phyloP scores from a whole-genome alignment of 2,329 filamentous ascomycete species.

The Teratosphaeria destructans region DNA sequence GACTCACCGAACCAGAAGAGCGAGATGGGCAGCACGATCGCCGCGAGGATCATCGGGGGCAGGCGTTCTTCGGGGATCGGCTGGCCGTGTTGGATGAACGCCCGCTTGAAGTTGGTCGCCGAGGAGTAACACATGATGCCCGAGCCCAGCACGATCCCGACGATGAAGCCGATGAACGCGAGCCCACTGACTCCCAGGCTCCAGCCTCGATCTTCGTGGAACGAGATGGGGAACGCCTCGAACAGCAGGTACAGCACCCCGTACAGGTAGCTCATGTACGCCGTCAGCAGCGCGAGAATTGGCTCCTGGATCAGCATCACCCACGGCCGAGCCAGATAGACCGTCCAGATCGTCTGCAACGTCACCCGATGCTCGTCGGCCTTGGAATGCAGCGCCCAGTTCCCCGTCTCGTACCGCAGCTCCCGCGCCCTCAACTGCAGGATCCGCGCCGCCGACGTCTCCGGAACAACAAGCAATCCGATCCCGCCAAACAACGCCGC shows the following conservation, averaged over 20 bases:
- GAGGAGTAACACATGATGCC: slow-evolving; percentile 13
- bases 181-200: slow-evolving; percentile 16
- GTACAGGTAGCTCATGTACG: slow-evolving; percentile 22
- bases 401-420: slow-evolving; percentile 39
- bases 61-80: slow-evolving; percentile 34
- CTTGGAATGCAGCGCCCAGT: slow-evolving; percentile 37
- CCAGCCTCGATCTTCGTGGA: slow-evolving; percentile 17
- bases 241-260: slow-evolving; percentile 30
- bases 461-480: slow-evolving; percentile 37
- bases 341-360: slow-evolving; percentile 15
- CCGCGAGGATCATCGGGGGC: slow-evolving; percentile 34
- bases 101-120: slow-evolving; percentile 13
- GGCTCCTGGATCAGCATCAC: slow-evolving; percentile 20
- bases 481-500: slow-evolving; percentile 33
- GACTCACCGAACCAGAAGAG: slow-evolving; percentile 34
- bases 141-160: slow-evolving; percentile 15
- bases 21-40: slow-evolving; percentile 30
- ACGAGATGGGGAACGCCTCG: slow-evolving; percentile 29
- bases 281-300: slow-evolving; percentile 18
- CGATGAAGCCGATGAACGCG: slow-evolving; percentile 16
- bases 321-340: slow-evolving; percentile 19
- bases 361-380: slow-evolving; percentile 34
- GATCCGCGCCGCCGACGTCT: slow-evolving; percentile 42
- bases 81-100: slow-evolving; percentile 11
- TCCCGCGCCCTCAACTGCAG: slow-evolving; percentile 38